A percentile compares a stretch with the other conserved stretches of the same genome.
Conservation (phyloP, 176 grass and related monocot species). For the Aegilops umbellulata region DNA sequence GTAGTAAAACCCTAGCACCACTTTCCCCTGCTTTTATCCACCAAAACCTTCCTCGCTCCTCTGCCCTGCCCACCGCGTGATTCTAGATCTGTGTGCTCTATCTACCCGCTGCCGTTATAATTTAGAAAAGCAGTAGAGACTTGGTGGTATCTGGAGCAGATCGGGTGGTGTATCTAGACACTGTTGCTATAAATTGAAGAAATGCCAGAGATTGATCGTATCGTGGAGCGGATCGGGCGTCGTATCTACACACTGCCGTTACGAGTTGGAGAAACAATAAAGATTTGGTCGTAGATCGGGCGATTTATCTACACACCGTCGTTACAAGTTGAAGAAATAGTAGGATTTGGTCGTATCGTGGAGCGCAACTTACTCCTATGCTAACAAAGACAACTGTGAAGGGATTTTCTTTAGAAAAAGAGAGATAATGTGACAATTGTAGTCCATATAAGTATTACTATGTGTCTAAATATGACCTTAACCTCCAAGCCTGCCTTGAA, state of each 20-base stretch:
- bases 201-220: background rate
- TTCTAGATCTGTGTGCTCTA: background rate
- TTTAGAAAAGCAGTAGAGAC: background rate
- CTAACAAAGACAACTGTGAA: no score
- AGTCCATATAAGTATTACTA: background rate
- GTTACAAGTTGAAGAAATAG: background rate
- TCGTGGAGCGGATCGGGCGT: no score
- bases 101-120: background rate
- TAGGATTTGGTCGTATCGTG: background rate
- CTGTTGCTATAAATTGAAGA: background rate
- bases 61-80: background rate
- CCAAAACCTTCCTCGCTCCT: background rate
- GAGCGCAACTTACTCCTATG: background rate
- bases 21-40: background rate
- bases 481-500: background rate
- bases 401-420: no score
- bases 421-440: background rate
- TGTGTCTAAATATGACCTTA: background rate
- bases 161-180: background rate
- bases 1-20: slow-evolving; percentile 15
- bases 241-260: background rate
- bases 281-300: background rate
- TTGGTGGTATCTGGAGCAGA: background rate
- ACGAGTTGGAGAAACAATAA: background rate
- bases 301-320: no score